Base-by-base conservation (phyloP, 2,329 filamentous ascomycete species). In the Allantophomopsis lycopodina region DNA sequence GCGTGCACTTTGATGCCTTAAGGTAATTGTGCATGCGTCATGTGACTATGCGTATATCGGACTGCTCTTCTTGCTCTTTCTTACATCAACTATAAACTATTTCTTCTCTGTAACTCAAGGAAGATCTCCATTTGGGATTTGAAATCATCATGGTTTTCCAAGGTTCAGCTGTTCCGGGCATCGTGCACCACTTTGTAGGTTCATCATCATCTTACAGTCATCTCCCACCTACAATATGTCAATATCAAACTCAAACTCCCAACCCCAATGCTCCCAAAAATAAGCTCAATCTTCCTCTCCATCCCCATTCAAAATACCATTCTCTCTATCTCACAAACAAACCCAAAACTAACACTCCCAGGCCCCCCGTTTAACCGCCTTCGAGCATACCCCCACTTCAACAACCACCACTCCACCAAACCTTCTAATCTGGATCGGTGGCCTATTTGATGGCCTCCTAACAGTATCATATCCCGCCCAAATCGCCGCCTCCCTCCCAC, bases 391-490 rank as follows among this genome's bases (percentile, higher is more conserved):
- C 16, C 46, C 54, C 3, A 40, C 42, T 18, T 32, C 41, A 21
- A 36, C 40, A 4, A n/a, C 42, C 12, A 34, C 39, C 16, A 12
- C 23, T 21, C 20, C 38, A 12, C n/a, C 39, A 8, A 63, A 72
- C 54, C 62, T 64, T 2, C 47, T 75, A 33, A 54, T 75, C 42
- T 74, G 66, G 55, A 59, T 75, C 40, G 69, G 67, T 40, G 72
- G 72, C 31, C 62, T 76, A 20, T 64, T 61, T 34, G 71, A 74
- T 49, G 68, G 68, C 15, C 57, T 70, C 18, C 59, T 66, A 34
- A 68, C 64, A 3, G 63, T 71, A 10, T 47, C 57, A 2, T 76
- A 74, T 50, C 59, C 66, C 0, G 47, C 60, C 28, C 43, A 49
- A 1, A 58, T 75, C 28, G 45, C 55, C 14, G 35, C 46, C 23